phyloP scores from a whole-genome alignment of 257 asterid species.

The Ligustrum vulgare region DNA sequence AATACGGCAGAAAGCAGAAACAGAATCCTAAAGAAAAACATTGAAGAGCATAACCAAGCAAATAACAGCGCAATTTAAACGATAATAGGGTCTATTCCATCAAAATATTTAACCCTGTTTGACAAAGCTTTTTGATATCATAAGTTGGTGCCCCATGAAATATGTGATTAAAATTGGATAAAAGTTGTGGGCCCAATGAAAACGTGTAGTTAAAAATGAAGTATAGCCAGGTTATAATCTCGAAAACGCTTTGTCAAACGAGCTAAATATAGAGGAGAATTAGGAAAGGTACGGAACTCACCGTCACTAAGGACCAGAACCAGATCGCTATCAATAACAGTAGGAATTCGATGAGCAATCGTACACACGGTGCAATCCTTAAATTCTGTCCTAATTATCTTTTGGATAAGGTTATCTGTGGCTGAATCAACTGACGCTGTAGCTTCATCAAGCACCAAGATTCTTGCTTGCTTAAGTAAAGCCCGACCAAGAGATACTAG shows the following conservation, averaged over 20 bases:
- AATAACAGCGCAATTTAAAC: not conserved
- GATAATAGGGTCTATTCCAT: not conserved
- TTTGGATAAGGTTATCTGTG: constrained; percentile 93
- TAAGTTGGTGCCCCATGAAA: too few species aligned
- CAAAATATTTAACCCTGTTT: not conserved
- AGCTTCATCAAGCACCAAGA: constrained; percentile 94
- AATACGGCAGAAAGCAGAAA: not conserved
- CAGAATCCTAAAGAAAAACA: not conserved
- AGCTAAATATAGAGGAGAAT: not conserved
- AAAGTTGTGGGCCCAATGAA: too few species aligned
- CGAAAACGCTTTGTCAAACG: too few species aligned
- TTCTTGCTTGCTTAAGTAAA: constrained; percentile 84
- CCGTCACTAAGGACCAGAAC: constrained; percentile 99
- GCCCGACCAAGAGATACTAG: constrained; percentile 95
- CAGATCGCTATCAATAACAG: constrained; percentile 92
- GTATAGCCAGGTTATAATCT: too few species aligned
- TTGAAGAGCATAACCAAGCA: not conserved
- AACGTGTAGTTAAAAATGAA: too few species aligned
- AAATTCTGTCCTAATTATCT: constrained; percentile 86
- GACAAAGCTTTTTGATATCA: too few species aligned
- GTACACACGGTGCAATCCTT: constrained; percentile 89
- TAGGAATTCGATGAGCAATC: constrained; percentile 96
- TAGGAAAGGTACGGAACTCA: constrained; percentile 26
- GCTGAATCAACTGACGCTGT: constrained; percentile 98
- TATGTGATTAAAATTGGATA: too few species aligned